Evolutionary conservation across 805 yeast species (phyloP).

Genomic region (Saccharomycopsis sp.): DNA sequence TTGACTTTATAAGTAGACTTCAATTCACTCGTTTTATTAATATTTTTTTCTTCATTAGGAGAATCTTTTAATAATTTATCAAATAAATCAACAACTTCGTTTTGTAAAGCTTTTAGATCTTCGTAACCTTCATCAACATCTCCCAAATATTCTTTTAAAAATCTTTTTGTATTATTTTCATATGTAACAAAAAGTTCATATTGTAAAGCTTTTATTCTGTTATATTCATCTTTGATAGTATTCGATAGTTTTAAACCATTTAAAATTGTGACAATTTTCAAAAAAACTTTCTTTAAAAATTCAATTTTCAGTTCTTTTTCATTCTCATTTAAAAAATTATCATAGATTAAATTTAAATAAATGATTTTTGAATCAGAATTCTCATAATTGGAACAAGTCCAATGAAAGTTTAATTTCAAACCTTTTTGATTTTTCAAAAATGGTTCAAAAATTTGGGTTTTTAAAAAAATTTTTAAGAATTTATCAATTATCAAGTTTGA

Average conservation of each 20-base stretch:
- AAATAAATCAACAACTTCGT: background rate
- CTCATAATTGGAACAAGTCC: constrained; percentile 11
- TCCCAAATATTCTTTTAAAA: background rate
- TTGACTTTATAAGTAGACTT: constrained; percentile 29
- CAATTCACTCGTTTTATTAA: background rate
- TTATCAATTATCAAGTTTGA: constrained; percentile 4
- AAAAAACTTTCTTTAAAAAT: constrained; percentile 5
- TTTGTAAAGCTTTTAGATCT: no score
- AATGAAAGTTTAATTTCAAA: constrained; percentile 3
- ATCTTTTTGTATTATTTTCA: constrained; percentile 8
- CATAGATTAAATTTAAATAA: constrained; percentile 9
- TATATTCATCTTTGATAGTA: constrained; percentile 10
- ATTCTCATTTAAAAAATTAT: constrained; percentile 4
- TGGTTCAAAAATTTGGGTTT: background rate
- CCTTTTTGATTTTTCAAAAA: background rate
- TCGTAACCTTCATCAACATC: constrained; percentile 1
- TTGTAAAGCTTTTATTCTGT: background rate
- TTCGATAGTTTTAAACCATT: background rate
- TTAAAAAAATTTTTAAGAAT: constrained; percentile 2
- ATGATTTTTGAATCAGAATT: constrained; percentile 6
- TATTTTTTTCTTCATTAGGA: background rate
- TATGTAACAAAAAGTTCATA: background rate
- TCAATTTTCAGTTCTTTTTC: constrained; percentile 4
- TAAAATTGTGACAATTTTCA: constrained; percentile 2
- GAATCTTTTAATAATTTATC: background rate